Evolutionary conservation across 2,329 filamentous ascomycete genomes (phyloP).

Genomic region (Blumeria hordei): DNA sequence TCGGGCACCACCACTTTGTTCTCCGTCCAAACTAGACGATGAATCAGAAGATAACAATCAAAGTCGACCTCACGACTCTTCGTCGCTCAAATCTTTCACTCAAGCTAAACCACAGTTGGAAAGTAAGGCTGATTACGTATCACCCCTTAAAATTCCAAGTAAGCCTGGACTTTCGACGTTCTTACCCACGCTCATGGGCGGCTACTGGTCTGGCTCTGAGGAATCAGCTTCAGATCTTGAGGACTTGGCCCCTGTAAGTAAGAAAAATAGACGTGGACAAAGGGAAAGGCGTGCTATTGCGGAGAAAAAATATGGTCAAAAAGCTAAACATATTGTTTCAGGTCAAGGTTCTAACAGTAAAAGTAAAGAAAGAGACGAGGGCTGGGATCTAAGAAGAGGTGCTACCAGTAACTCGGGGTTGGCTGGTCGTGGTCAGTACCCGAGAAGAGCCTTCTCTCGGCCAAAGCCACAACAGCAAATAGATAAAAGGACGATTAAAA

Average conservation of each 20-base stretch:
- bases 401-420: slow-evolving; percentile 10
- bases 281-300: slow-evolving; percentile 54
- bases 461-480: neutral
- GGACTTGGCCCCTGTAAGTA: slow-evolving; percentile 24
- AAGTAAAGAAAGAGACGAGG: slow-evolving; percentile 18
- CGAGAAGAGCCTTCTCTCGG: neutral
- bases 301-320: slow-evolving; percentile 55
- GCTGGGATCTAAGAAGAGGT: slow-evolving; percentile 36
- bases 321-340: slow-evolving; percentile 22
- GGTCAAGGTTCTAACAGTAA: slow-evolving; percentile 7
- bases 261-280: slow-evolving; percentile 57
- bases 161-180: slow-evolving; percentile 24
- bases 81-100: slow-evolving; percentile 1
- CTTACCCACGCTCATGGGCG: slow-evolving; percentile 52
- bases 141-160: neutral
- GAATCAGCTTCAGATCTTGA: slow-evolving; percentile 41
- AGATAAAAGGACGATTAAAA: neutral
- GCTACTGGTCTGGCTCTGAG: slow-evolving; percentile 57
- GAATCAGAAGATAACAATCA: slow-evolving; percentile 1
- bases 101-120: slow-evolving; percentile 2
- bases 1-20: slow-evolving; percentile 7
- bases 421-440: neutral
- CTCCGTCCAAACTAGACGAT: slow-evolving; percentile 1
- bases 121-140: slow-evolving; percentile 8
- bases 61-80: neutral